Conservation (phyloP, 2,329 filamentous ascomycete genomes). For the Phialophora macrospora region DNA sequence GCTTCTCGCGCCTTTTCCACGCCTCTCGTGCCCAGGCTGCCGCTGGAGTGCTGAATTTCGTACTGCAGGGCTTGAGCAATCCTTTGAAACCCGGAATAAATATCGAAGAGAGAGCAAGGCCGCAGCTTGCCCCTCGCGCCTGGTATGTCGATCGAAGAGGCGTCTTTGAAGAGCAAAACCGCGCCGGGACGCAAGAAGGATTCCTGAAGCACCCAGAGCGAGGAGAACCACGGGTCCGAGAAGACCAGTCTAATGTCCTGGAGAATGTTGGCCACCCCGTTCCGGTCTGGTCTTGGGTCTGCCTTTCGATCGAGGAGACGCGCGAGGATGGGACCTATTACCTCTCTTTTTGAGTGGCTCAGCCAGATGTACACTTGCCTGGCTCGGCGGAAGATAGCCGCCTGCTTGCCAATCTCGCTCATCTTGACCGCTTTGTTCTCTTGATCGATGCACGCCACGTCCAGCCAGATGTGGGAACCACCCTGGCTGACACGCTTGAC, state of each 20-base stretch:
- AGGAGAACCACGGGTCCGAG: conserved; percentile 4
- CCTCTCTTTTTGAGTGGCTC: neutral
- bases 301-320: neutral
- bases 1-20: neutral
- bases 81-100: neutral
- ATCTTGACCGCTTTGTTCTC: neutral
- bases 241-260: neutral
- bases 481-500: neutral
- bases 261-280: neutral
- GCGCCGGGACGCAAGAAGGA: neutral
- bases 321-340: neutral
- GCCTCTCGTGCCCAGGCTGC: neutral
- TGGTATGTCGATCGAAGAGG: neutral
- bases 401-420: conserved; percentile 6
- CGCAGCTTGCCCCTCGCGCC: neutral
- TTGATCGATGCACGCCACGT: conserved; percentile 5
- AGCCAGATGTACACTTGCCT: conserved; percentile 1
- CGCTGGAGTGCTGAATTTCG: neutral
- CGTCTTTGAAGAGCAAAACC: conserved; percentile 1
- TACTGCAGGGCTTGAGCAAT: neutral
- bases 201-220: conserved; percentile 2
- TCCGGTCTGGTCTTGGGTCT: neutral
- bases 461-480: neutral
- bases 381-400: conserved; percentile 1
- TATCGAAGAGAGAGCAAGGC: neutral